A percentile compares a stretch with the other conserved stretches of the same genome.
Evolutionary conservation across 257 asterid species (phyloP).

Genomic region (Primulina tabacum): DNA sequence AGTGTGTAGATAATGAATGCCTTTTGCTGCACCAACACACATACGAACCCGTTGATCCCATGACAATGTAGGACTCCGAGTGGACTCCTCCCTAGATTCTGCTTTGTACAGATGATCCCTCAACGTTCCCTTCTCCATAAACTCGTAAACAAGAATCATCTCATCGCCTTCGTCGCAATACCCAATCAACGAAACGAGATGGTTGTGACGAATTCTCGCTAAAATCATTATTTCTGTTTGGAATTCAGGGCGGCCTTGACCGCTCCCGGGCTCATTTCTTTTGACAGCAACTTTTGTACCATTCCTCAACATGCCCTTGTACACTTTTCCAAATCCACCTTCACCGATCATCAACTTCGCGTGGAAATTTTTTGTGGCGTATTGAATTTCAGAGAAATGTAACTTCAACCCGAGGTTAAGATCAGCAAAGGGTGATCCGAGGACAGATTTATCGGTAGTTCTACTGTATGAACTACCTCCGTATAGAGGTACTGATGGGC

Average conservation of each 20-base stretch:
- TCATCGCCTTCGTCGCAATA: slow-evolving; percentile 52
- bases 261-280: slow-evolving; percentile 51
- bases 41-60: slow-evolving; percentile 54
- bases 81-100: slow-evolving; percentile 7
- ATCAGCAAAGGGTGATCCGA: slow-evolving; percentile 31
- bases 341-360: slow-evolving; percentile 40
- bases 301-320: slow-evolving; percentile 42
- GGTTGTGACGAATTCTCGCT: slow-evolving; percentile 54
- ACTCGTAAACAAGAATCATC: slow-evolving; percentile 60
- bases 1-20: slow-evolving; percentile 52
- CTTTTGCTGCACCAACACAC: slow-evolving; percentile 56
- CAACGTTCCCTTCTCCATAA: slow-evolving; percentile 61
- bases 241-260: slow-evolving; percentile 56
- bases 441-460: slow-evolving; percentile 25
- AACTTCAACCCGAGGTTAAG: slow-evolving; percentile 51
- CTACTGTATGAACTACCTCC: slow-evolving; percentile 35
- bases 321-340: slow-evolving; percentile 72
- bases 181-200: slow-evolving; percentile 61
- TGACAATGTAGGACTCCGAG: slow-evolving; percentile 21
- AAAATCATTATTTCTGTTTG: slow-evolving; percentile 50
- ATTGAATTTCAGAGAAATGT: slow-evolving; percentile 33
- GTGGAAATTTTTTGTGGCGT: slow-evolving; percentile 45
- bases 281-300: slow-evolving; percentile 59
- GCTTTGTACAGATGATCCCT: slow-evolving; percentile 50
- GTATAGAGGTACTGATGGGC: slow-evolving; percentile 21